Percentiles rank a stretch among this genome's conserved stretches.
Evolutionary conservation across 805 yeast species (phyloP).

Genomic region (Yarrowia sp.): DNA sequence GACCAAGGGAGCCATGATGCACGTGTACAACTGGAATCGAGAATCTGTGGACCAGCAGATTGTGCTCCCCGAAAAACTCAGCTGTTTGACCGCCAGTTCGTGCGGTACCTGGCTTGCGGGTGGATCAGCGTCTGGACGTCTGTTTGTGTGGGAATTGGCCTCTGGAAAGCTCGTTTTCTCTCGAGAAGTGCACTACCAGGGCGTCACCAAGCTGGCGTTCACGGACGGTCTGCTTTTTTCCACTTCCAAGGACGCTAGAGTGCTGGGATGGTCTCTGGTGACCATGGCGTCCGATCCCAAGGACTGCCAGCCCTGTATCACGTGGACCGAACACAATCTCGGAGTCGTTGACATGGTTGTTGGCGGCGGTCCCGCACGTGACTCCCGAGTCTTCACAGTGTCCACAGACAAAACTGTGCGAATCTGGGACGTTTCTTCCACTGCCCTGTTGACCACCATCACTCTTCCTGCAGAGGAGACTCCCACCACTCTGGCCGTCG

Average conservation of each 20-base stretch:
- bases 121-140: conserved; percentile 74
- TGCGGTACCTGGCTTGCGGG: conserved; percentile 62
- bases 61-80: conserved; percentile 81
- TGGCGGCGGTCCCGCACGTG: conserved; percentile 61
- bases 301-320: conserved; percentile 45
- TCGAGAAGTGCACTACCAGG: conserved; percentile 85
- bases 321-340: conserved; percentile 53
- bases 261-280: conserved; percentile 76
- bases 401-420: conserved; percentile 80
- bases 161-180: conserved; percentile 78
- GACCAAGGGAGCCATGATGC: conserved; percentile 73
- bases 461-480: conserved; percentile 60
- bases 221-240: conserved; percentile 70
- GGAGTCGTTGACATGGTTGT: conserved; percentile 59
- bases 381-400: conserved; percentile 68
- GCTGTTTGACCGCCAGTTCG: conserved; percentile 59
- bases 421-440: conserved; percentile 63
- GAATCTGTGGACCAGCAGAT: conserved; percentile 75
- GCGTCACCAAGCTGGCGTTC: conserved; percentile 64
- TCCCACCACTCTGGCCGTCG: conserved; percentile 65
- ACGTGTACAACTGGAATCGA: conserved; percentile 73
- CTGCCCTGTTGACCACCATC: conserved; percentile 68
- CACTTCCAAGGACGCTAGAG: conserved; percentile 83
- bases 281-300: conserved; percentile 50
- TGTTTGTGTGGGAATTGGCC: conserved; percentile 83